Evolutionary conservation across 2,329 filamentous ascomycete species (phyloP), one percentile per base, ranked within the genome.

Genomic region (Cladosporium sp.): DNA sequence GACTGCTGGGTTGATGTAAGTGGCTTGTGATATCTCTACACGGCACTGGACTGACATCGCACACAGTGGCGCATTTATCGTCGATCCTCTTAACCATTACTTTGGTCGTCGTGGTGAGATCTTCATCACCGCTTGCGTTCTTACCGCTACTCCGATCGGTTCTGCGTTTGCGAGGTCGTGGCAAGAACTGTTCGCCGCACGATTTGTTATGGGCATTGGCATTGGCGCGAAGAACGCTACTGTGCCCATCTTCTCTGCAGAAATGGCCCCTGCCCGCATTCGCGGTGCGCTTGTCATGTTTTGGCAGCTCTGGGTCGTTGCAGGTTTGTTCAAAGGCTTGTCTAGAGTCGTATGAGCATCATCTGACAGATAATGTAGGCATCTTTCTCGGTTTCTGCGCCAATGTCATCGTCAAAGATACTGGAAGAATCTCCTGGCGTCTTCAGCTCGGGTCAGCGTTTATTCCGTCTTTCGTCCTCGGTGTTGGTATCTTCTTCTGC

Each of bases 231-330:
- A 67, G 52, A 62, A 62, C 81, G 58, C 60, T 4, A 75, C 72
- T 5, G 70, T 75, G 0, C 72, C 72, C 0, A 66, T 72, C 45
- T 71, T 66, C 48, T 61, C 67, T 7, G 67, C 70, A 8, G 69
- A 70, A 54, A 68, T 66, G 47, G 76, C 82, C 57, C 68, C 67
- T 3, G 64, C 73, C 2, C 70, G 72, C 3, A 78, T 85, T 47
- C 66, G 73, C 8, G 82, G 83, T 6, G 70, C 84, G 7, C 73
- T 93, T 15, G 86, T 91, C 55, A 92, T 92, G 86, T 83, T 83
- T 55, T 92, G 87, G 86, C 84, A 91, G 68, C 74, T 85, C 66
- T 85, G 82, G 79, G 59, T 62, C 41, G 63, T 63, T 3, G 56
- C 46, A 35, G 15, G 32, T 16, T n/a, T 30, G 15, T 18, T 13